Evolutionary conservation across 2,329 filamentous ascomycete species (phyloP), one percentile per base, ranked within the genome.

Genomic region (Colletotrichum chlorophyti): DNA sequence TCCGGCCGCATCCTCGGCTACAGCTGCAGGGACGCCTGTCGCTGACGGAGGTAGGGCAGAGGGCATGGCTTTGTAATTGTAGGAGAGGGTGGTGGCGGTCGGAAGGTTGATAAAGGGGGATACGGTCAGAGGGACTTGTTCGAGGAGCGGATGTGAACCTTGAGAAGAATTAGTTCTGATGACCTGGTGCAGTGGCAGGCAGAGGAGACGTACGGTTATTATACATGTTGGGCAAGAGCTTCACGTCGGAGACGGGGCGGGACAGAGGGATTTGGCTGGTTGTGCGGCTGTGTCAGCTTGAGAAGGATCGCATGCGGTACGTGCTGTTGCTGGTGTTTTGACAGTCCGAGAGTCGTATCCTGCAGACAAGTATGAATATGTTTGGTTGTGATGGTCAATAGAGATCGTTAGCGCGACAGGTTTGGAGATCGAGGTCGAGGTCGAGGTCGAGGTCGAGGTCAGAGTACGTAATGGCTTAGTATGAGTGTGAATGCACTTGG

Each of bases 71-170:
- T 93, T 94, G 83, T 97, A 98, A 66, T 92, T 96, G 79, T 98
- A 98, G 21, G 95, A 94, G 7, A 99, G 86, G 0, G 93, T 97
- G 17, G 93, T 91, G 23, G 94, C 90, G 26, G 91, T 89, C 10
- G 95, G 95, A 27, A 99, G 88, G 60, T 89, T 90, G 67, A 98
- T 86, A 78, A 97, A 97, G 23, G 95, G 95, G 3, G 94, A 97
- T 40, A 98, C 93, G 46, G 93, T 96, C 53, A 99, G 80, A 26
- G 95, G 93, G 35, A 98, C 87, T 77, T 99, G 95, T 65, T 93
- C 91, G 42, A 99, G 87, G 64, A 97, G 86, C 14, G 90, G 91
- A 76, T 97, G 93, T 14, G 92, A 87, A 64, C 84, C 90, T 92
- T n/a, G 62, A n/a, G 50, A 34, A 8, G 9, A 31, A 12, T 17